A percentile compares a stretch with the other conserved stretches of the same genome.
These are phyloP conservation scores for Clarireedia paspali DNA, from an alignment of 2,329 filamentous ascomycete genomes.

Conservation along the genomic window DNA sequence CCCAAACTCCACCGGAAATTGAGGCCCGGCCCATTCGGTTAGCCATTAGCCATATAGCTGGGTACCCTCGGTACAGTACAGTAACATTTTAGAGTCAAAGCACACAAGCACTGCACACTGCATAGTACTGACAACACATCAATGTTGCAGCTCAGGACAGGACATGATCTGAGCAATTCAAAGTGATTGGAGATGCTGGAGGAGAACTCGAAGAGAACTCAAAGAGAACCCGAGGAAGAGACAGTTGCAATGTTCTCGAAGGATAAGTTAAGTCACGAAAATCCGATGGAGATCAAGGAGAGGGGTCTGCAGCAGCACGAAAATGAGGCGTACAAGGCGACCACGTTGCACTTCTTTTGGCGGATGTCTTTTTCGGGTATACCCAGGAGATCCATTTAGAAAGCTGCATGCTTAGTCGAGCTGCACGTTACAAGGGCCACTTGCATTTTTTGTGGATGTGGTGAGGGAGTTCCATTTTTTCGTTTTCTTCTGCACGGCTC, in stretches of 20 bases:
- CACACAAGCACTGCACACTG: too few relatives aligned
- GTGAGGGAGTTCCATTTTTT: not conserved
- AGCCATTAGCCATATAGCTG: not conserved
- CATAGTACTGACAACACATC: conserved; percentile 7
- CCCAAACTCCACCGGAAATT: not conserved
- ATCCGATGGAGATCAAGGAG: not conserved
- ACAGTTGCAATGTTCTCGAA: too few relatives aligned
- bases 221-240: not conserved
- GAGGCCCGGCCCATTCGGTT: too few relatives aligned
- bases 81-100: too few relatives aligned
- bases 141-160: conserved; percentile 2
- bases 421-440: conserved; percentile 1
- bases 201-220: too few relatives aligned
- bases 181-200: not conserved
- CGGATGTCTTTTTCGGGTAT: conserved; percentile 12
- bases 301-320: not conserved
- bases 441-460: not conserved
- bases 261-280: not conserved
- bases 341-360: conserved; percentile 26
- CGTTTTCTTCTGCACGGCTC: conserved; percentile 3
- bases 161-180: not conserved
- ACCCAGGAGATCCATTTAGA: not conserved
- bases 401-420: not conserved
- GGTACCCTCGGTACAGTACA: not conserved
- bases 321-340: conserved; percentile 24